phyloP scores from a whole-genome alignment of 805 yeast genomes.

The Kuraishia piskuri region DNA sequence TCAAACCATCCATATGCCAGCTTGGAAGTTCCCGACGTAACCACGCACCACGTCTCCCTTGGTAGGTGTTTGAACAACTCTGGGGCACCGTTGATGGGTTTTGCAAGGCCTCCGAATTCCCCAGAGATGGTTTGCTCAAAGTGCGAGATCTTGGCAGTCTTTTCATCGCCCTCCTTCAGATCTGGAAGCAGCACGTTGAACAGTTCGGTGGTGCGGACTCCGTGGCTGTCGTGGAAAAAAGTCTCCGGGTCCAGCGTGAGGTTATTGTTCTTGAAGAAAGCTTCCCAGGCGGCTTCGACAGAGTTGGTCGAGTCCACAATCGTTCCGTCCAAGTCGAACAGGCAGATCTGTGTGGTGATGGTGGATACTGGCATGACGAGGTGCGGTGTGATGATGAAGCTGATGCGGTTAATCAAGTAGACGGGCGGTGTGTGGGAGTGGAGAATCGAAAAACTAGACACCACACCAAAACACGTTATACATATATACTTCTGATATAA shows the following conservation, averaged over 20 bases:
- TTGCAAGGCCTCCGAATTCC: conserved; percentile 64
- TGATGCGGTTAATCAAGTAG: too few species aligned
- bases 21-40: conserved; percentile 73
- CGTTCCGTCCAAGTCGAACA: conserved; percentile 86
- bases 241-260: conserved; percentile 49
- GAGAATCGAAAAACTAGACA: too few species aligned
- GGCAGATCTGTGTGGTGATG: conserved; percentile 13
- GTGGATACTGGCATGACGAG: neutral
- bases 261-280: conserved; percentile 50
- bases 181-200: conserved; percentile 69
- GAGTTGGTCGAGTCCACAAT: conserved; percentile 77
- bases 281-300: conserved; percentile 77
- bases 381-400: too few species aligned
- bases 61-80: conserved; percentile 52
- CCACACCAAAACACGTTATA: too few species aligned
- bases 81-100: conserved; percentile 69
- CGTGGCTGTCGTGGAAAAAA: conserved; percentile 70
- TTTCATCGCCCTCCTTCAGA: conserved; percentile 43
- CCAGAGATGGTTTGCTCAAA: conserved; percentile 66
- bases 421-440: neutral
- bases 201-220: conserved; percentile 69
- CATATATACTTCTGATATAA: too few species aligned
- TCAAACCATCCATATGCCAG: conserved; percentile 77
- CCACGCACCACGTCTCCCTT: conserved; percentile 72
- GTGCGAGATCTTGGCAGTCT: conserved; percentile 39